Conservation (phyloP, 2,329 filamentous ascomycete species). For the Botrytis elliptica region DNA sequence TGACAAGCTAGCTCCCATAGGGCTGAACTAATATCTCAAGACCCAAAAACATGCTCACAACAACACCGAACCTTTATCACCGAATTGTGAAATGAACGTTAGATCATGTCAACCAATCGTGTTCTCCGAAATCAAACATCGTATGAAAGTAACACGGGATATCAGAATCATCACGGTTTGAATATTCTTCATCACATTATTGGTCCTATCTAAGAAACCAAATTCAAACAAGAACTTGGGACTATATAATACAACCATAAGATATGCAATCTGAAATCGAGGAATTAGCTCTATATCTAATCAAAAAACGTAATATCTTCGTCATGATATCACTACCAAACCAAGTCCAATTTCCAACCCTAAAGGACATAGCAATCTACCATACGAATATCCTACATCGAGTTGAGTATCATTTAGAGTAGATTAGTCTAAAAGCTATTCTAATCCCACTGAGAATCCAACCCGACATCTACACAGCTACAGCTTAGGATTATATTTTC, state of each 20-base stretch:
- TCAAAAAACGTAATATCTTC: neutral
- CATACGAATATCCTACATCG: neutral
- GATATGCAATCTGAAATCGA: neutral
- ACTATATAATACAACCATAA: neutral
- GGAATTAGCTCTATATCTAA: neutral
- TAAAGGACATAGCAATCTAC: neutral
- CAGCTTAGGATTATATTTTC: no score
- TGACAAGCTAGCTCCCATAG: neutral
- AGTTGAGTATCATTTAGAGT: neutral
- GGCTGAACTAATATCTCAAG: neutral
- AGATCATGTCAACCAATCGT: neutral
- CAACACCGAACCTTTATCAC: neutral
- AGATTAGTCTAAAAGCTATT: no score
- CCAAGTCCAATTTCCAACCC: neutral
- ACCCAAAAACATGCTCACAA: neutral
- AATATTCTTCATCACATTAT: neutral
- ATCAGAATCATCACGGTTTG: neutral
- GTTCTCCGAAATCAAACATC: accelerated
- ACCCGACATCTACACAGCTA: neutral
- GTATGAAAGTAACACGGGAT: neutral
- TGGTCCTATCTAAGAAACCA: neutral
- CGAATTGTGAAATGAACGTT: no score
- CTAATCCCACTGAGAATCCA: neutral
- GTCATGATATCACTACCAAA: neutral
- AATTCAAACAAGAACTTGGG: accelerated